These are phyloP conservation scores for apple (Malus domestica) DNA, from an alignment of 306 rosid genomes.

Conservation along the genomic window DNA sequence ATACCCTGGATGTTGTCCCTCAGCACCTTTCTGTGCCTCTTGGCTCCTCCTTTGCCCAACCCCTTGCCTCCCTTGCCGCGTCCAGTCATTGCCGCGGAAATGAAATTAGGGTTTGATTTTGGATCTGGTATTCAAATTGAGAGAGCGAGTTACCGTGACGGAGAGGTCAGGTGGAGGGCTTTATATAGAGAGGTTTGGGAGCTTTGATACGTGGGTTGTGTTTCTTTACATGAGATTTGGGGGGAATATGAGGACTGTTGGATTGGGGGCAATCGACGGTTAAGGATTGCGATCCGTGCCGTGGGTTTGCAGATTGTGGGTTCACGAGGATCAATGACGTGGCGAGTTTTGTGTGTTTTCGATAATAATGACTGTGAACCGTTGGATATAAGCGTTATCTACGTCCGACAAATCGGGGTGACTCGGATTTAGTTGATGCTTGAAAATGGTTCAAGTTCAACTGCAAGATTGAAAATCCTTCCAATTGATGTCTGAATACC, in stretches of 20 bases:
- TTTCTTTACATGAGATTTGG: neutral
- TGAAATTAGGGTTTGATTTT: neutral
- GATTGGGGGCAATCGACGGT: neutral
- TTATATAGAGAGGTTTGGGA: neutral
- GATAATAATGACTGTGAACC: neutral
- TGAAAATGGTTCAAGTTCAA: too few species aligned
- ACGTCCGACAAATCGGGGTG: neutral
- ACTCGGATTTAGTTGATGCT: too few species aligned
- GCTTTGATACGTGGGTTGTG: neutral
- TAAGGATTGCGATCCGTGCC: neutral
- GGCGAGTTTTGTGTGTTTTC: neutral
- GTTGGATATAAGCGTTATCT: neutral
- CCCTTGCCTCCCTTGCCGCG: constrained; percentile 54
- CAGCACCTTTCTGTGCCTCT: constrained; percentile 40
- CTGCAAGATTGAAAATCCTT: too few species aligned
- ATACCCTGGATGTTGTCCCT: constrained; percentile 30
- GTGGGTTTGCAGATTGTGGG: neutral
- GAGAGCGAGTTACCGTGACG: neutral
- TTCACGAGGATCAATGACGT: neutral
- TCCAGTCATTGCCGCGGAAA: constrained; percentile 26
- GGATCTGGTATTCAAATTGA: neutral
- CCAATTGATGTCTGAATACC: too few species aligned
- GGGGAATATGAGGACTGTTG: neutral
- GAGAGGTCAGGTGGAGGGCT: neutral
- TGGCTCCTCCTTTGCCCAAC: constrained; percentile 47